phyloP scores from a whole-genome alignment of 441 rosid species.

The Manihot esculenta region DNA sequence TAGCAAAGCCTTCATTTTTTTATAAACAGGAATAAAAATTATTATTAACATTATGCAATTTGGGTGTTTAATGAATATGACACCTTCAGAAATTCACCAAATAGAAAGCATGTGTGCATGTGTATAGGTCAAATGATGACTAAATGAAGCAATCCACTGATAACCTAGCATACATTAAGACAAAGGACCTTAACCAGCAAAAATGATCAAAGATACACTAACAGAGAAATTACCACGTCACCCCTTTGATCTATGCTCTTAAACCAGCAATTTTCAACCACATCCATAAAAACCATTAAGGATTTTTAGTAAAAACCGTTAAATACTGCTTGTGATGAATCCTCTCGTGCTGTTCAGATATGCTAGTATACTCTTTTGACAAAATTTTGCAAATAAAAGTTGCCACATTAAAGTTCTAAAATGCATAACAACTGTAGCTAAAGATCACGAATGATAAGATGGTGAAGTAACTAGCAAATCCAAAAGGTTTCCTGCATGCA shows the following conservation, averaged over 20 bases:
- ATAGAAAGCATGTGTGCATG: background rate
- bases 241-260: background rate
- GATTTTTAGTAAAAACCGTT: background rate
- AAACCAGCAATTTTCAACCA: background rate
- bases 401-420: background rate
- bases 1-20: slow-evolving; percentile 55
- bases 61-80: background rate
- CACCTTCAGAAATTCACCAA: slow-evolving; percentile 4
- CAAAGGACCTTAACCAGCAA: slow-evolving; percentile 3
- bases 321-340: background rate
- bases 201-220: background rate
- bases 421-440: background rate
- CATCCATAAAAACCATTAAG: background rate
- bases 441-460: background rate
- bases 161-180: background rate
- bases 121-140: background rate
- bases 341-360: background rate
- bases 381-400: background rate
- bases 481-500: background rate
- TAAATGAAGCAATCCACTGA: background rate
- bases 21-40: slow-evolving; percentile 17
- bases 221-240: background rate
- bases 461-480: background rate
- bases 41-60: background rate
- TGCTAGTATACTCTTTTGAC: background rate